These are phyloP conservation scores for Dothistroma septosporum DNA, from an alignment of 2,329 filamentous ascomycete species.

Conservation along the genomic window DNA sequence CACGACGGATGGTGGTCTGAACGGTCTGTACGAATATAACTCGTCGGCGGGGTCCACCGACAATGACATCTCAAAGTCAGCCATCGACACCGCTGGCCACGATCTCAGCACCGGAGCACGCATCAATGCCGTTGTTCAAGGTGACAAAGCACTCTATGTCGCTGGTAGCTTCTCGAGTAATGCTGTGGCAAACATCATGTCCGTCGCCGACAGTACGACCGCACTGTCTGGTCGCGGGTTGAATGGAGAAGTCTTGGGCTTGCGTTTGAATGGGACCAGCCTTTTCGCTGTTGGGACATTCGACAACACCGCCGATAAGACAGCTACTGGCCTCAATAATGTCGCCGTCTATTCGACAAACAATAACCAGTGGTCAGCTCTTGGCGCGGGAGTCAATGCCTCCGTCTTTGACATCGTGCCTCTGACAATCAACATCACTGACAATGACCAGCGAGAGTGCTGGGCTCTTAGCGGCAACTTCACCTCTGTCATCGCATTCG, in stretches of 20 bases:
- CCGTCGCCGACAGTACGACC: conserved; percentile 61
- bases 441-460: conserved; percentile 63
- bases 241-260: conserved; percentile 69
- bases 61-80: conserved; percentile 64
- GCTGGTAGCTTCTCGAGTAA: conserved; percentile 78
- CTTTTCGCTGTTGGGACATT: conserved; percentile 86
- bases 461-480: conserved; percentile 81
- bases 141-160: conserved; percentile 63
- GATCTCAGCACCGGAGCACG: conserved; percentile 63
- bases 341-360: conserved; percentile 71
- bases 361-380: conserved; percentile 66
- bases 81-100: conserved; percentile 71
- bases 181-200: conserved; percentile 69
- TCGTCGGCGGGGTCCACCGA: conserved; percentile 58
- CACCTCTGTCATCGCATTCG: conserved; percentile 65
- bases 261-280: conserved; percentile 61
- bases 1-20: conserved; percentile 69
- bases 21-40: conserved; percentile 86
- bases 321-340: conserved; percentile 63
- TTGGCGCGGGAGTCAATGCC: conserved; percentile 78
- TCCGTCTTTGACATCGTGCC: conserved; percentile 68
- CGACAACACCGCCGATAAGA: conserved; percentile 63
- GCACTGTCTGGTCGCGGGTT: conserved; percentile 67
- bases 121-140: conserved; percentile 63
- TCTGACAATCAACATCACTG: conserved; percentile 72